These are phyloP conservation scores for Metschnikowia peoriensis DNA, from an alignment of 805 yeast genomes.

Conservation along the genomic window DNA sequence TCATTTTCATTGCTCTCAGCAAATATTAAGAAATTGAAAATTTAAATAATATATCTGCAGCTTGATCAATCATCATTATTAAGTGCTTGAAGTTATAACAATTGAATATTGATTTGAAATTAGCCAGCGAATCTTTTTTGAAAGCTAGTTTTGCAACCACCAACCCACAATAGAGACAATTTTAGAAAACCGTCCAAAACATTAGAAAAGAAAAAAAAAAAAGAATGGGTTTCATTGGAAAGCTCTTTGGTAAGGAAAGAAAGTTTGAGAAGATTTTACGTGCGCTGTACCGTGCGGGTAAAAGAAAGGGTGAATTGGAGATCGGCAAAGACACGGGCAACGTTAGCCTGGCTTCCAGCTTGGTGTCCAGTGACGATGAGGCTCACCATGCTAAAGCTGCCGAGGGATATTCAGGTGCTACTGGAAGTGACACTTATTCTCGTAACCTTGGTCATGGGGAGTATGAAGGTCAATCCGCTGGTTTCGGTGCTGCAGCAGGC, in stretches of 20 bases:
- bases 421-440: too few species aligned
- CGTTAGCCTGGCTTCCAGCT: conserved; percentile 3
- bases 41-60: neutral
- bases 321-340: neutral
- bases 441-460: too few species aligned
- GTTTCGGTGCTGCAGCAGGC: conserved; percentile 10
- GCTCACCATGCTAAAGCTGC: neutral
- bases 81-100: neutral
- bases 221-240: conserved; percentile 9
- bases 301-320: conserved; percentile 11
- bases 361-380: conserved; percentile 12
- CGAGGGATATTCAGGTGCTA: too few species aligned
- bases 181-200: neutral
- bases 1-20: neutral
- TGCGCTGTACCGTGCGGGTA: conserved; percentile 17
- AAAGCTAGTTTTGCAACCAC: conserved; percentile 6
- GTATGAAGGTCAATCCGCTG: too few species aligned
- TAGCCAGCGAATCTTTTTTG: neutral
- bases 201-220: conserved; percentile 8
- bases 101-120: neutral
- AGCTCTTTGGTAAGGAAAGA: conserved; percentile 9
- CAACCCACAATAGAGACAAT: neutral
- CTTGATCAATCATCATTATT: conserved; percentile 1
- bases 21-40: neutral
- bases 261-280: conserved; percentile 11